phyloP scores from a whole-genome alignment of 2,329 filamentous ascomycete genomes.

The Venturiaceae sp. region DNA sequence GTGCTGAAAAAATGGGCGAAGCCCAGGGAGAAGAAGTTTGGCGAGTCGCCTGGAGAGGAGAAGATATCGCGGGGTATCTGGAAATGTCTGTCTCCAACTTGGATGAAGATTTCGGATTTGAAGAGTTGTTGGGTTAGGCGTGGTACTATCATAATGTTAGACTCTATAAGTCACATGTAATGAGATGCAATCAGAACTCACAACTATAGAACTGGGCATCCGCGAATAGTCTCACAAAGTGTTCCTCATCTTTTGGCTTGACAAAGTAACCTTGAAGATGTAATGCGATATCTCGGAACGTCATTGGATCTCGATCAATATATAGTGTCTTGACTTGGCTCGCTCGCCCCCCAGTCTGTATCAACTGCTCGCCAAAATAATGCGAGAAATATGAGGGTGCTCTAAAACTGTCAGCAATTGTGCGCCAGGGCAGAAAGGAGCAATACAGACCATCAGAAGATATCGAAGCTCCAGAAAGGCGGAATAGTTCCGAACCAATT shows the following conservation, averaged over 20 bases:
- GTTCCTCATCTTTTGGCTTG: constrained; percentile 66
- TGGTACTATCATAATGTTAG: constrained; percentile 49
- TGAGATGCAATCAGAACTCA: constrained; percentile 31
- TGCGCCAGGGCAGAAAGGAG: background rate
- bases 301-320: constrained; percentile 85
- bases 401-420: constrained; percentile 45
- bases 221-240: constrained; percentile 87
- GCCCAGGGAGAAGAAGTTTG: constrained; percentile 90
- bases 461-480: constrained; percentile 59
- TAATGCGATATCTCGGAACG: constrained; percentile 79
- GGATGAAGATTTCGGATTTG: constrained; percentile 84
- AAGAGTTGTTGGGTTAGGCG: constrained; percentile 85
- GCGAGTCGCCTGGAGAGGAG: constrained; percentile 74
- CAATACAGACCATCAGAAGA: constrained; percentile 60
- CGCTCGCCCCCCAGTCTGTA: constrained; percentile 50
- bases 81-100: constrained; percentile 79
- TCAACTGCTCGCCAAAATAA: constrained; percentile 80
- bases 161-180: constrained; percentile 7
- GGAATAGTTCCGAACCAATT: constrained; percentile 59
- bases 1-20: constrained; percentile 81
- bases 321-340: constrained; percentile 68
- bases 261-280: constrained; percentile 90
- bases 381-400: constrained; percentile 94
- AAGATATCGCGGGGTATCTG: constrained; percentile 86
- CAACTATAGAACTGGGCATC: constrained; percentile 91